Conservation (phyloP, 257 asterid genomes). For the Thymus quinquecostatus region DNA sequence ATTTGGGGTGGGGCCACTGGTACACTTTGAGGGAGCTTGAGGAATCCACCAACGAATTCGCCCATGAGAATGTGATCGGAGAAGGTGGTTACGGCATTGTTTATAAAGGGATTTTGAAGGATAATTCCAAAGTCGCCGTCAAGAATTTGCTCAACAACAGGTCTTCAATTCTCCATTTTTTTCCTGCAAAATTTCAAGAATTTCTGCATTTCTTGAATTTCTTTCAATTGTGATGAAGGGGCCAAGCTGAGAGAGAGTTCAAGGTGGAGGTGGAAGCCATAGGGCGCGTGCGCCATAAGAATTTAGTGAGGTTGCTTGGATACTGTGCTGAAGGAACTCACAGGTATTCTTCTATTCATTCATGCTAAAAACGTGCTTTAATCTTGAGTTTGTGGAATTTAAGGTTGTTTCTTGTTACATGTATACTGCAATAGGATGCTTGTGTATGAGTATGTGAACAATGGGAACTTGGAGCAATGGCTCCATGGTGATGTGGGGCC, state of each 20-base stretch:
- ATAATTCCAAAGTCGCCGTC: conserved; percentile 66
- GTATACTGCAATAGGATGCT: conserved; percentile 61
- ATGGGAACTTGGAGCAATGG: conserved; percentile 95
- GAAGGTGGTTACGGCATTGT: conserved; percentile 98
- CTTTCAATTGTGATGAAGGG: conserved; percentile 43
- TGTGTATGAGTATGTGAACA: conserved; percentile 83
- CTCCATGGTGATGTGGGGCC: conserved; percentile 94
- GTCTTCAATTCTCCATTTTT: conserved; percentile 27
- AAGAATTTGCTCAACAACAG: conserved; percentile 93
- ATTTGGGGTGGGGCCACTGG: conserved; percentile 99
- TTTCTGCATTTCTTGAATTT: neutral
- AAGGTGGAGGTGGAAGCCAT: conserved; percentile 95
- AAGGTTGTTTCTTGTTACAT: neutral
- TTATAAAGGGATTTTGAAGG: conserved; percentile 67
- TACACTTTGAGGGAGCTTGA: conserved; percentile 88
- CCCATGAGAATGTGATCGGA: conserved; percentile 87
- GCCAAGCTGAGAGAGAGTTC: conserved; percentile 94
- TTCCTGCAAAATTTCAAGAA: neutral
- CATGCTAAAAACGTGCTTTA: neutral
- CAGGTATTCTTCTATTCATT: conserved; percentile 59
- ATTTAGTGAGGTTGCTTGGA: conserved; percentile 88
- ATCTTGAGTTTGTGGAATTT: neutral
- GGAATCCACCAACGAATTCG: conserved; percentile 61
- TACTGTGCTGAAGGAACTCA: conserved; percentile 96
- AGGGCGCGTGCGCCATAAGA: conserved; percentile 91